Percentiles rank a stretch among this genome's conserved stretches.
Evolutionary conservation across 257 asterid species (phyloP).

Genomic region (Solanum chiquidenum): DNA sequence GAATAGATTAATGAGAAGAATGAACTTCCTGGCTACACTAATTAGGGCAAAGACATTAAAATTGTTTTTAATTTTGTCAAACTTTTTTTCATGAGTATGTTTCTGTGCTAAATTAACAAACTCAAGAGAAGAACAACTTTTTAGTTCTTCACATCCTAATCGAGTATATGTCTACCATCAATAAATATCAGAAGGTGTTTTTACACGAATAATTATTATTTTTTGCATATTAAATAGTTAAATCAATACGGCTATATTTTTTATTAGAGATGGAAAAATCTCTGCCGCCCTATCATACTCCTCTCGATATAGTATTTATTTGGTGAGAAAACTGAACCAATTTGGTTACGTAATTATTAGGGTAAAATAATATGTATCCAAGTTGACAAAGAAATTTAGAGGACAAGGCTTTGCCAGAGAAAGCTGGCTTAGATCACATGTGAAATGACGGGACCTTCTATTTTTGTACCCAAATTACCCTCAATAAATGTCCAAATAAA

Average conservation of each 20-base stretch:
- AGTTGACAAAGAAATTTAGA: conserved; percentile 14
- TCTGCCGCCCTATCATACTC: not conserved
- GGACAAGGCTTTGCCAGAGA: conserved; percentile 15
- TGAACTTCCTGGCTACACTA: not conserved
- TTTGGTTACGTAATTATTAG: not conserved
- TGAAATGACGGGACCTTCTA: conserved; percentile 19
- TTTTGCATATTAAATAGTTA: not conserved
- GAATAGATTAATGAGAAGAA: not conserved
- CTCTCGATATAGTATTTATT: not conserved
- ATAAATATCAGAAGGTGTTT: not conserved
- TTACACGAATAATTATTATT: not conserved
- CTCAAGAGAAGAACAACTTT: not conserved
- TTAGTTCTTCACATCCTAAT: not conserved
- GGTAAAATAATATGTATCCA: not conserved
- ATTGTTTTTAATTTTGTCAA: too few relatives aligned
- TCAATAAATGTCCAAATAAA: not conserved
- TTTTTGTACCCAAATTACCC: conserved; percentile 20
- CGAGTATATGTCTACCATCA: not conserved
- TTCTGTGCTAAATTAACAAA: not conserved
- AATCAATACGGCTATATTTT: not conserved
- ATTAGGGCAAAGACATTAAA: not conserved
- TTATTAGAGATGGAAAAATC: not conserved
- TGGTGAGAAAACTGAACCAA: not conserved
- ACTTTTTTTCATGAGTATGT: not conserved
- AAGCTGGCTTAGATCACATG: conserved; percentile 54